Evolutionary conservation across 768 basidiomycete genomes (phyloP).

Genomic region (Phylloporus sp.): DNA sequence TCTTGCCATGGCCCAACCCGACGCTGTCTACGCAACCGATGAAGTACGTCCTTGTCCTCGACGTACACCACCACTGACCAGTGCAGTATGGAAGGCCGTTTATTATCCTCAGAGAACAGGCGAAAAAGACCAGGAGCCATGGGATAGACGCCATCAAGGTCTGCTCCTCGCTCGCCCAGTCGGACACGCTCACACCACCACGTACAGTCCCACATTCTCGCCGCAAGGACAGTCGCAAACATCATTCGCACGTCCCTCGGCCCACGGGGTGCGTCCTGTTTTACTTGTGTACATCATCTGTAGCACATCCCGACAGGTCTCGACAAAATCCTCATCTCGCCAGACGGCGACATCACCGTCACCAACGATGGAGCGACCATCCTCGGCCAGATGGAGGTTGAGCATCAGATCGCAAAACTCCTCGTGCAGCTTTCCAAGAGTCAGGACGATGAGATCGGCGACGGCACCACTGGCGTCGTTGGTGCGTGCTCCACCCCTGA

Average conservation of each 20-base stretch:
- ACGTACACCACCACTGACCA: conserved; percentile 5
- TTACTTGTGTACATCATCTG: conserved; percentile 8
- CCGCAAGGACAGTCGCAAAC: conserved; percentile 89
- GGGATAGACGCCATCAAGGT: conserved; percentile 96
- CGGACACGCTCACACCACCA: conserved; percentile 7
- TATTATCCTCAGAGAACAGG: conserved; percentile 93
- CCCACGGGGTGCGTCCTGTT: conserved; percentile 67
- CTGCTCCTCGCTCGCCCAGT: conserved; percentile 7
- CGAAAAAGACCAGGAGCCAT: conserved; percentile 86
- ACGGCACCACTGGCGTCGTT: conserved; percentile 98
- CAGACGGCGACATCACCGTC: conserved; percentile 98
- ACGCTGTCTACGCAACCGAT: conserved; percentile 84
- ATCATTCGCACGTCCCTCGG: conserved; percentile 94
- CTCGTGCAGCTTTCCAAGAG: conserved; percentile 95
- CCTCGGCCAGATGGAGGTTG: conserved; percentile 97
- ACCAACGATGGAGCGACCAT: conserved; percentile 99
- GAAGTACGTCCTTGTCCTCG: conserved; percentile 48
- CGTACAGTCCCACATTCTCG: conserved; percentile 86
- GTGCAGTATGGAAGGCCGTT: conserved; percentile 90
- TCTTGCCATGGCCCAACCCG: conserved; percentile 36
- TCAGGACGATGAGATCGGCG: conserved; percentile 99
- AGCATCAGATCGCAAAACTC: conserved; percentile 98
- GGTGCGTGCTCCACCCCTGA: conserved; percentile 52
- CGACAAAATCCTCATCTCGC: conserved; percentile 91
- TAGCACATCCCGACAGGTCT: conserved; percentile 52